phyloP scores from a whole-genome alignment of 2,329 filamentous ascomycete species.

The Pseudocercospora fijiensis region DNA sequence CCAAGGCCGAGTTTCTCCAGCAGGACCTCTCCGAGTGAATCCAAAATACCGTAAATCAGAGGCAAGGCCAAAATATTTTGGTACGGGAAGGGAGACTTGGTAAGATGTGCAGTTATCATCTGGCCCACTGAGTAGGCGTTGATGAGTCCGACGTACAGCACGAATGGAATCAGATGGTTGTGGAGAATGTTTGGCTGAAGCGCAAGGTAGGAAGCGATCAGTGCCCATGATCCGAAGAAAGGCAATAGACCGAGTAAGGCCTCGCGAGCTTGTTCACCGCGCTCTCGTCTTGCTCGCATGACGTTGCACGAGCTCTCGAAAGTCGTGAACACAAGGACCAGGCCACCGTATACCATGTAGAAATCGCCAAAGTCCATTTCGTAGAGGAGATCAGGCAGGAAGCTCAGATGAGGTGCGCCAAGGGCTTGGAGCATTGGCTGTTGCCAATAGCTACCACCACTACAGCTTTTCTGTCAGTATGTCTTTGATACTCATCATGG shows the following conservation, averaged over 20 bases:
- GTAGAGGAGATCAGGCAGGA: constrained; percentile 71
- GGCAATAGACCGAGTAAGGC: constrained; percentile 81
- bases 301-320: constrained; percentile 77
- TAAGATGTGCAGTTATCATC: constrained; percentile 93
- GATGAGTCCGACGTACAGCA: constrained; percentile 81
- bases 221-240: constrained; percentile 72
- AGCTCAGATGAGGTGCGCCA: constrained; percentile 61
- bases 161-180: constrained; percentile 83
- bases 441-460: constrained; percentile 88
- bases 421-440: constrained; percentile 72
- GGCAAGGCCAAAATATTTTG: constrained; percentile 81
- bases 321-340: constrained; percentile 84
- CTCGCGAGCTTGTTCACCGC: constrained; percentile 68
- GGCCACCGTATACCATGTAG: constrained; percentile 82
- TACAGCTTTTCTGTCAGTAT: neutral
- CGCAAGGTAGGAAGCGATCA: constrained; percentile 75
- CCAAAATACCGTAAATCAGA: constrained; percentile 72
- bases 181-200: constrained; percentile 82
- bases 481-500: neutral
- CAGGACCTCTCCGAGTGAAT: constrained; percentile 72
- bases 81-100: constrained; percentile 84
- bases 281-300: constrained; percentile 72
- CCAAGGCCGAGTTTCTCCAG: constrained; percentile 52
- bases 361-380: constrained; percentile 84
- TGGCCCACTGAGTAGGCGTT: constrained; percentile 89